Evolutionary conservation across 306 rosid genomes (phyloP).

Genomic region (Vicia villosa): DNA sequence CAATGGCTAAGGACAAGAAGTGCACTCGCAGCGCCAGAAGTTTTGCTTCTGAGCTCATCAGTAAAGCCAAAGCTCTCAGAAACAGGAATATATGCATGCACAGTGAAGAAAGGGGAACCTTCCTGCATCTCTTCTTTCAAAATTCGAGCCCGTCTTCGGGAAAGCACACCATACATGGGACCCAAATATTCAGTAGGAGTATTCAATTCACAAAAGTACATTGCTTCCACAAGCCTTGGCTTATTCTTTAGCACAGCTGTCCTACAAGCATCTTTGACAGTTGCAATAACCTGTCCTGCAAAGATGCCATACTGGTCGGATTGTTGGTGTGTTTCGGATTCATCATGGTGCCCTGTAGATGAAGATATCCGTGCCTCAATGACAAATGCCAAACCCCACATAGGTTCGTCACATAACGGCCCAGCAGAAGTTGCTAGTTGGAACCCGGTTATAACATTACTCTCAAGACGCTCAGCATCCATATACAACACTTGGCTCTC

Average conservation of each 20-base stretch:
- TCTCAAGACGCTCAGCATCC: conserved; percentile 75
- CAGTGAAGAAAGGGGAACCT: conserved; percentile 91
- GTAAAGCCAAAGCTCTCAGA: conserved; percentile 94
- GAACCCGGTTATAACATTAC: conserved; percentile 76
- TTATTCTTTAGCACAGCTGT: conserved; percentile 76
- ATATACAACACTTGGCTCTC: conserved; percentile 41
- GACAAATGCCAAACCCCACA: conserved; percentile 92
- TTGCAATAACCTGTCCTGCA: conserved; percentile 81
- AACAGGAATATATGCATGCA: conserved; percentile 86
- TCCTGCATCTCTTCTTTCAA: conserved; percentile 96
- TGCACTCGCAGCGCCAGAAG: conserved; percentile 84
- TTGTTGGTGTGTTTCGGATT: conserved; percentile 57
- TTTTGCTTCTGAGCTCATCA: conserved; percentile 84
- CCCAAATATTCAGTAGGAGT: conserved; percentile 76
- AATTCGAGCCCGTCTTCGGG: conserved; percentile 75
- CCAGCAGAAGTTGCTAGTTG: conserved; percentile 89
- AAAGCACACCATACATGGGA: conserved; percentile 86
- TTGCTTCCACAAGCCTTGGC: conserved; percentile 89
- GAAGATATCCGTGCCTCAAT: conserved; percentile 71
- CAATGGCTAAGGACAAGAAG: conserved; percentile 92
- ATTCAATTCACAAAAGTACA: conserved; percentile 91
- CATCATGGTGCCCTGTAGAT: conserved; percentile 50
- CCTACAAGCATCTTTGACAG: conserved; percentile 88
- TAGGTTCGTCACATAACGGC: conserved; percentile 89
- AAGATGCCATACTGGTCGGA: conserved; percentile 70